phyloP scores from a whole-genome alignment of 257 asterid species.

The Gentiana dahurica region DNA sequence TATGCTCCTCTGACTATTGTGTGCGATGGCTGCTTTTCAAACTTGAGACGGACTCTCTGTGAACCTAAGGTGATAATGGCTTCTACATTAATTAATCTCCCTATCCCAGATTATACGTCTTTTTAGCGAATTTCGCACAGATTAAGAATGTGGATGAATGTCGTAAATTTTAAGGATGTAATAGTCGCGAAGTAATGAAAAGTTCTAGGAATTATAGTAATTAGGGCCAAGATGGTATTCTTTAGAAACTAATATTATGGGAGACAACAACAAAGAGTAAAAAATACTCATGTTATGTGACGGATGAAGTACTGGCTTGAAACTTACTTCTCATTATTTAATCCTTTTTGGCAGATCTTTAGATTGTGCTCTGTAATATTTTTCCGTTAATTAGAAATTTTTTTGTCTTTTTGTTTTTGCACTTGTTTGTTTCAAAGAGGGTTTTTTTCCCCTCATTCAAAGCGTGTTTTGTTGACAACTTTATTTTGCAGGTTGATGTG shows the following conservation, averaged over 20 bases:
- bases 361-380: conserved; percentile 1
- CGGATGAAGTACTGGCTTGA: too few relatives aligned
- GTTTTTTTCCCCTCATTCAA: too few relatives aligned
- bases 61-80: conserved; percentile 41
- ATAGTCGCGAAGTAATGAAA: too few relatives aligned
- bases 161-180: too few relatives aligned
- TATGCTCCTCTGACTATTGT: conserved; percentile 58
- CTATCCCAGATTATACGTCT: too few relatives aligned
- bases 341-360: not conserved
- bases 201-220: not conserved
- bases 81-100: too few relatives aligned
- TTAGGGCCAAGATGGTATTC: not conserved
- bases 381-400: not conserved
- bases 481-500: conserved; percentile 34
- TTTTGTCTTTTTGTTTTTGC: not conserved
- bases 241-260: too few relatives aligned
- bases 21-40: conserved; percentile 73
- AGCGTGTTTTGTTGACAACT: not conserved
- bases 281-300: too few relatives aligned
- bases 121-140: too few relatives aligned
- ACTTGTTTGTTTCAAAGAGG: not conserved
- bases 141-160: too few relatives aligned
- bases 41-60: conserved; percentile 52
- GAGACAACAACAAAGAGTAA: too few relatives aligned
- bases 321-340: not conserved